A percentile compares a stretch with the other conserved stretches of the same genome.
phyloP scores from a whole-genome alignment of 2,329 filamentous ascomycete species.

The Metarhizium sp. region DNA sequence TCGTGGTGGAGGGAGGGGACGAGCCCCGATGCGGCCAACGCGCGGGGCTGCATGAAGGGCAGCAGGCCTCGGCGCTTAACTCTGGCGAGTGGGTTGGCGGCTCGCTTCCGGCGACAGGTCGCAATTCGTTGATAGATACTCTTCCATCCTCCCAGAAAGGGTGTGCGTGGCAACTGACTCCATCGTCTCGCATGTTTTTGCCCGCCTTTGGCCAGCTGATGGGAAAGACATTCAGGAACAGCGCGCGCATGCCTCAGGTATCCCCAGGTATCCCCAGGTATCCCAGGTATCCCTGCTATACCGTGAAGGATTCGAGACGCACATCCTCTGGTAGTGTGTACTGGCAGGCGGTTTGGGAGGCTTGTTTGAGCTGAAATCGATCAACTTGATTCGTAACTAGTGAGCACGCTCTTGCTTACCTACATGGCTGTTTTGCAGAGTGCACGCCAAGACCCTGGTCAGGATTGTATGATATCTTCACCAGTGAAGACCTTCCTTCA shows the following conservation, averaged over 20 bases:
- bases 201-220: background rate
- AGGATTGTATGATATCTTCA: too few relatives aligned
- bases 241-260: background rate
- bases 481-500: too few relatives aligned
- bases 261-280: background rate
- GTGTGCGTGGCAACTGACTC: background rate
- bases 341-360: background rate
- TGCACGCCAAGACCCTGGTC: background rate
- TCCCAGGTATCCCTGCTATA: background rate
- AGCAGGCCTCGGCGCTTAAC: slow-evolving; percentile 51
- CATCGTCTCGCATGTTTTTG: background rate
- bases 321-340: background rate
- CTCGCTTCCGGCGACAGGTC: slow-evolving; percentile 33
- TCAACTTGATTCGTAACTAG: too few relatives aligned
- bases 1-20: slow-evolving; percentile 13
- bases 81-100: slow-evolving; percentile 21
- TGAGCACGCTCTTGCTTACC: background rate
- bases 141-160: background rate
- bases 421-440: background rate
- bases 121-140: slow-evolving; percentile 13
- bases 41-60: slow-evolving; percentile 37
- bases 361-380: background rate
- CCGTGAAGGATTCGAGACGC: background rate
- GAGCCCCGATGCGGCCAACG: slow-evolving; percentile 13
- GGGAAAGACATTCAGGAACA: background rate